Evolutionary conservation across 108 stramenopile species (phyloP), one percentile per base, ranked within the genome.

Genomic region (Mediolabrus comicus): DNA sequence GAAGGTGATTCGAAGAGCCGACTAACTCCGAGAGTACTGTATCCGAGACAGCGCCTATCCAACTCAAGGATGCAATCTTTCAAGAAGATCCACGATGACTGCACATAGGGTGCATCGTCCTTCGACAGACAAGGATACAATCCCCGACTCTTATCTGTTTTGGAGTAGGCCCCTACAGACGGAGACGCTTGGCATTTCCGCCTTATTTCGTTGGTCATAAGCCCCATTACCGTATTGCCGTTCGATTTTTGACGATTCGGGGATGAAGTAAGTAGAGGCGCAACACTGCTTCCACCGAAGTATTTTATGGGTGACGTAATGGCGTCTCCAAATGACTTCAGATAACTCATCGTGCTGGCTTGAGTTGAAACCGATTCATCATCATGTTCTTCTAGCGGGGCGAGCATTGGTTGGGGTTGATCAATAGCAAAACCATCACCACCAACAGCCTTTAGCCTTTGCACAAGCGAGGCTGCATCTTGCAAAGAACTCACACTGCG

Each of bases 1-100:
- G 89, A 81, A 7, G 95, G 95, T 53, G 87, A 93, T 39, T 82
- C 70, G 28, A 92, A 92, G 69, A 90, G 84, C 0, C 84, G 74
- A 29, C 66, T 69, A 24, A 68, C 80, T 17, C 79, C 62, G 31
- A 87, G 69, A 16, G 89, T 80, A 53, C 81, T 80, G 72, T 86
- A 89, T 10, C 85, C 58, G 34, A 89, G 79, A 64, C 81, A 80
- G 0, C 85, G 75, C 22, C 72, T 61, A 62, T 95, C 89, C 38
- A 95, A 63, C 43, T 89, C 91, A 19, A 82, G 62, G 72, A 90
- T 80, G 39, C 86, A 80, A 31, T 72, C 84, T 34, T 63, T 68
- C 12, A 90, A 54, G 61, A 89, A 86, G n/a, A 36, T 57, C 91
- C 89, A 92, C 0, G 91, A 87, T 2, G 87, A 71, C 62, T 91